Base-by-base conservation (phyloP, 768 basidiomycete species). In the Coprinopsis cinerea region DNA sequence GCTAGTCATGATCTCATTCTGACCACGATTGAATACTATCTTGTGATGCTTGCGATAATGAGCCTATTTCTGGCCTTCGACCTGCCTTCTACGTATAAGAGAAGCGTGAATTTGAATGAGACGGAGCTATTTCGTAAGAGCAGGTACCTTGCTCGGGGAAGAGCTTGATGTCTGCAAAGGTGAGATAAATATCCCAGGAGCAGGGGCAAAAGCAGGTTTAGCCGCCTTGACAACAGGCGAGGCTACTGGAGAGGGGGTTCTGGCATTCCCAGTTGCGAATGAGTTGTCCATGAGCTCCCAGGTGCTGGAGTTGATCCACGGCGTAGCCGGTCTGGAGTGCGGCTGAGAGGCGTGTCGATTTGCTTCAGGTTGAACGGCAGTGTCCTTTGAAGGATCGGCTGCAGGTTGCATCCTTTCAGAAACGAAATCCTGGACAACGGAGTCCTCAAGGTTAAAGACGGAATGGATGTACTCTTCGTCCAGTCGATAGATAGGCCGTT, bases 1-100 rank as follows among this genome's bases (percentile, higher is more conserved):
- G 26, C 15, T n/a, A 27, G 34, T 20, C 30, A 3, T 39, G 36
- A n/a, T 32, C 15, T 13, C 18, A n/a, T n/a, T 51, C 52, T 20
- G 46, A 50, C 71, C 70, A 73, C 37, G 71, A 72, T 55, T 70
- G 59, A 39, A 73, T 72, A 32, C 67, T 65, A 53, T 73, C 71
- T 22, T 44, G 17, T 35, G 49, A 51, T 7, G 7, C 17, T 25
- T 51, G 49, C 24, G n/a, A n/a, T n/a, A n/a, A n/a, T n/a, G n/a
- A n/a, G n/a, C n/a, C n/a, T n/a, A n/a, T n/a, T n/a, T n/a, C n/a
- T n/a, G n/a, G n/a, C n/a, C n/a, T n/a, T n/a, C n/a, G n/a, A n/a
- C n/a, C n/a, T n/a, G n/a, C n/a, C n/a, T n/a, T n/a, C n/a, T n/a
- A n/a, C n/a, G n/a, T n/a, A n/a, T n/a, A n/a, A n/a, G n/a, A n/a